Percentiles rank a stretch among this genome's conserved stretches.
Conservation (phyloP, 331 rosid species). For the Spiraea crenata region DNA sequence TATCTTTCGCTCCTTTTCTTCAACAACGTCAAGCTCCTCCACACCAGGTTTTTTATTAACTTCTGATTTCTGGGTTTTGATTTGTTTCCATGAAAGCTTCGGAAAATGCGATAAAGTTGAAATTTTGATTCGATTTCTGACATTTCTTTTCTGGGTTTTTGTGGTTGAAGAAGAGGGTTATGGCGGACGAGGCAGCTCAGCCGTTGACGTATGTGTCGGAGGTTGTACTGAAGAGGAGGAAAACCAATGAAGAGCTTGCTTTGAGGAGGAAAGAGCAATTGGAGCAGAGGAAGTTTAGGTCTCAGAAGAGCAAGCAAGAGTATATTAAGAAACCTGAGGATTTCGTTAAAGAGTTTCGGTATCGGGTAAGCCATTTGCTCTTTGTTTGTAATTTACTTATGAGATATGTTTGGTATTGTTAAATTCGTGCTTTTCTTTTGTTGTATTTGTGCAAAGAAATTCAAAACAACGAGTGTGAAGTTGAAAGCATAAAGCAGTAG, state of each 20-base stretch:
- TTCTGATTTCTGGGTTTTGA: not conserved
- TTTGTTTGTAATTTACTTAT: not conserved
- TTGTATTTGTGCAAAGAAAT: slow-evolving; percentile 1
- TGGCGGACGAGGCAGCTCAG: slow-evolving; percentile 58
- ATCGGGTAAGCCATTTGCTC: slow-evolving; percentile 35
- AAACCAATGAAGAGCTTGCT: slow-evolving; percentile 55
- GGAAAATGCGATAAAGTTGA: not conserved
- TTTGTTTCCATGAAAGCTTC: not conserved
- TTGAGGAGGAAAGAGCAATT: slow-evolving; percentile 62
- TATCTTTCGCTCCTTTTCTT: too few relatives aligned
- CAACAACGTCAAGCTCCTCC: too few relatives aligned
- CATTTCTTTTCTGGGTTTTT: not conserved
- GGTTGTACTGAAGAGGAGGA: slow-evolving; percentile 73
- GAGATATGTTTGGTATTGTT: not conserved
- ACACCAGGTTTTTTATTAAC: too few relatives aligned
- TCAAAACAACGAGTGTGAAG: not conserved
- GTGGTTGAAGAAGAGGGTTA: slow-evolving; percentile 16
- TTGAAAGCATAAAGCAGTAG: too few relatives aligned
- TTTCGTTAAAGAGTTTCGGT: slow-evolving; percentile 64
- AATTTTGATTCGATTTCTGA: not conserved
- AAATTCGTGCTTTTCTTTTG: not conserved
- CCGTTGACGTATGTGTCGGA: slow-evolving; percentile 54
- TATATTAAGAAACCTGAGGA: slow-evolving; percentile 63
- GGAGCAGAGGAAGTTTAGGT: slow-evolving; percentile 47
- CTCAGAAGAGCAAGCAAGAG: slow-evolving; percentile 38